Base-by-base conservation (phyloP, 768 basidiomycete genomes). In the Lyophyllum shimeji region DNA sequence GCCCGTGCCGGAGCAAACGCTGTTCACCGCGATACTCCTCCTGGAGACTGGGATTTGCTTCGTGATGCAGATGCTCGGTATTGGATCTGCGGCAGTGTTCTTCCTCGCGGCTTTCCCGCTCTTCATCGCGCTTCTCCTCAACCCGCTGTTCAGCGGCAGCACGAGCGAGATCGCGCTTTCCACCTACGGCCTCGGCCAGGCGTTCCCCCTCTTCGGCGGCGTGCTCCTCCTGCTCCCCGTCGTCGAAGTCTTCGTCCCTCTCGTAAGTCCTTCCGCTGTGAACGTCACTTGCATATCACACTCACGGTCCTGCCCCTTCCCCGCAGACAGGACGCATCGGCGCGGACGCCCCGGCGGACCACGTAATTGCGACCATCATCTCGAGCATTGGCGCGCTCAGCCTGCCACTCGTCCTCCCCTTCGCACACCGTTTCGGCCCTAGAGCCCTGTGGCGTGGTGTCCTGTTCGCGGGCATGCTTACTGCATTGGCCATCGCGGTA, bases 191-290 rank as follows among this genome's bases (percentile, higher is more conserved):
- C 46, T 91, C 20, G 90, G 79, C 0, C 80, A 83, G 70, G 55
- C 74, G 11, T 65, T 82, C 42, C 85, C 84, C 7, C 67, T 90
- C 23, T 65, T 84, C 9, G 74, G 80, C 0, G 86, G 89, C 20
- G 70, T 79, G 0, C 77, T 89, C 61, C 65, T 90, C 31, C 65
- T 84, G 37, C 68, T 81, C 40, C 78, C 84, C 5, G 83, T 89
- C 2, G 62, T 92, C 42, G 90, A 95, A 44, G 88, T 98, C 20
- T 97, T 98, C 64, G 92, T 96, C 0, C 96, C 96, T 7, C 71
- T 97, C 64, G 90, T 90, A 59, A 50, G 82, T 71, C 18, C 12
- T 6, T 46, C 42, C 11, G 33, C 54, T 46, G 34, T 40, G 15
- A n/a, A 29, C 29, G 29, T 29, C 11, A 2, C 34, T 18, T 33